Evolutionary conservation across 1,139 yeast species (phyloP).

Genomic region (Protomyces gravidus): DNA sequence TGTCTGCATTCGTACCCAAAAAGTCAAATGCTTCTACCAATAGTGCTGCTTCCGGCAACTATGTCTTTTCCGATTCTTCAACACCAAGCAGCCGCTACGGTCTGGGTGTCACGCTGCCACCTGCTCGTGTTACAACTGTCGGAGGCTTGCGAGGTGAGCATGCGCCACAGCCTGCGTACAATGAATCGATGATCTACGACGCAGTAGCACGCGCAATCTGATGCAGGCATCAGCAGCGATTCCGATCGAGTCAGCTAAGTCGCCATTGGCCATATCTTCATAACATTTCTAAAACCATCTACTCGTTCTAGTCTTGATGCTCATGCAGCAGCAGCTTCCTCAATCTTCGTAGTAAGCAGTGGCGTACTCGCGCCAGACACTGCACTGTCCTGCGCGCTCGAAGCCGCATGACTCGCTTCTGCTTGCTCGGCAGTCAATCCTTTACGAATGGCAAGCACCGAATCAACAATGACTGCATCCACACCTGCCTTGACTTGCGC

Average conservation of each 20-base stretch:
- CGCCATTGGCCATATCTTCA: no score
- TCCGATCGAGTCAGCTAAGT: no score
- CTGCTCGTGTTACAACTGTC: not conserved
- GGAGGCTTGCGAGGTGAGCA: not conserved
- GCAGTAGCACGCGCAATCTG: not conserved
- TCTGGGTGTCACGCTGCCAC: not conserved
- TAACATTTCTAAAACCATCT: not conserved
- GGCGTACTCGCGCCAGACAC: not conserved
- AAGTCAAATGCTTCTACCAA: not conserved
- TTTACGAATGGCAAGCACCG: slow-evolving; percentile 51
- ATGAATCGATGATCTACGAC: not conserved
- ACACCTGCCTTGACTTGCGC: slow-evolving; percentile 91
- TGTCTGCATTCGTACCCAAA: not conserved
- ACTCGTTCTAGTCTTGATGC: not conserved
- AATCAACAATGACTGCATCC: slow-evolving; percentile 95
- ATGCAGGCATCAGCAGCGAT: no score
- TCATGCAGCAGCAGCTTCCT: not conserved
- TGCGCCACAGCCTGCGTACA: not conserved
- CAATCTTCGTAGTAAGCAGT: not conserved
- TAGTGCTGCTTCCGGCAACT: not conserved
- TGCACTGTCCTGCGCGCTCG: no score
- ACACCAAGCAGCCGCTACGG: not conserved
- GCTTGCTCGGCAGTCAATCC: slow-evolving; percentile 15
- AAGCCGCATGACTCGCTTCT: not conserved
- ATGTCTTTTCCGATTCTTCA: not conserved